Evolutionary conservation across 2,329 filamentous ascomycete species (phyloP), one percentile per base, ranked within the genome.

Genomic region (Annulohypoxylon truncatum): DNA sequence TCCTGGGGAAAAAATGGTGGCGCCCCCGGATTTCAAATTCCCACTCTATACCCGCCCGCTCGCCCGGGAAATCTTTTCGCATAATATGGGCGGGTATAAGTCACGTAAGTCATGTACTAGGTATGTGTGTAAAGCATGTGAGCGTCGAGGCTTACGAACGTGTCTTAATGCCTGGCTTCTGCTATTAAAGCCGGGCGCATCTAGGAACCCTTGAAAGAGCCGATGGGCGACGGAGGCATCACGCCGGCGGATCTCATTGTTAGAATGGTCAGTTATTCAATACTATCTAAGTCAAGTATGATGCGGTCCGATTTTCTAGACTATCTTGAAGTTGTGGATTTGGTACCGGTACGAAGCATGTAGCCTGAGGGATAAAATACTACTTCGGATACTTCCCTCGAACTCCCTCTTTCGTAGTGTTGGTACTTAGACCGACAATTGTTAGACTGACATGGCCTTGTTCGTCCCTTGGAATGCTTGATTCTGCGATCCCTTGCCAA

Each of bases 251-350:
- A 47, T 47, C 18, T 64, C 64, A 48, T 62, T 69, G 52, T 61
- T 57, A 57, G 51, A 59, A 48, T 52, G 47, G 20, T 20, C 38
- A 64, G 56, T 48, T 40, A 38, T n/a, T 29, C 48, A 64, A 57
- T 50, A n/a, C n/a, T n/a, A n/a, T n/a, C n/a, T n/a, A 38, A 38
- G 35, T 15, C 35, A 15, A 18, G 15, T 38, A 15, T 38, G 2
- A 50, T 64, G 44, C 63, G 67, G 67, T 48, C 67, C 67, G 64
- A 69, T 42, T 61, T 55, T 42, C 47, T 48, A 50, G 55, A 35
- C 50, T 44, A 57, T 52, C 29, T 59, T 20, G 20, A 9, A 24
- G 54, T 47, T 35, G 13, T 47, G 52, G 46, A 47, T 56, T 42
- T 50, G 8, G 24, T 29, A 18, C n/a, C 28, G 24, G 28, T 50